Evolutionary conservation across 257 asterid genomes (phyloP), one percentile per base, ranked within the genome.

Genomic region (Galeopsis tetrahit): DNA sequence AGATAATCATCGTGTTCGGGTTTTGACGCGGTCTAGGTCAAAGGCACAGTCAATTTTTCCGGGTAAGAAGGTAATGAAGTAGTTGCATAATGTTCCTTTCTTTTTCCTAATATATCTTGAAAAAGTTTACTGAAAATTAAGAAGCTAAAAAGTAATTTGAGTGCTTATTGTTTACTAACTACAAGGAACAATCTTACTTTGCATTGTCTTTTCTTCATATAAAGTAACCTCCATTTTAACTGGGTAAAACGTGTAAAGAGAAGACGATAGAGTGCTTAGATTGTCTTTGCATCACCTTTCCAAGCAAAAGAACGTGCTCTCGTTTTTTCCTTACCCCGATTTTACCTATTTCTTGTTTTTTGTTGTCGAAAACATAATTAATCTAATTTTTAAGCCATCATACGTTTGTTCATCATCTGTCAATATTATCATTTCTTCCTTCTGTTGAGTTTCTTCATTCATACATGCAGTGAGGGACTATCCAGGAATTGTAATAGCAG

Each of bases 41-140:
- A 94, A 81, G 52, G 97, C 97, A 53, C 85, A 68, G 64, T 81
- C 89, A 33, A 79, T 86, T 81, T 94, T 91, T 82, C 93, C 97
- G 74, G 98, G 98, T 94, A 94, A 89, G 97, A 86, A 93, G 96
- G 94, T 89, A 91, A 93, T 82, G 83, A 77, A 83, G 81, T 78
- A 71, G 75, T 51, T 75, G 60, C 59, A 15, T 31, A 55, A 68
- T 4, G 6, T 3, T 35, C 46, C 35, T 57, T 70, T 14, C 32
- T 5, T 15, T 42, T 17, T 14, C 28, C 51, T 4, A 21, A 49
- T 36, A 48, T 21, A 11, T 46, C 11, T 7, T 36, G 6, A 3
- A 38, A 42, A 35, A 31, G 31, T 35, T 11, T 38, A 44, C 38
- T n/a, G 63, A 46, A 28, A 60, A 15, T 59, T 15, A 39, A 21